Evolutionary conservation across 495 filamentous ascomycete species (phyloP), one percentile per base, ranked within the genome.

Genomic region (Pseudomonodictys pantanalensis): DNA sequence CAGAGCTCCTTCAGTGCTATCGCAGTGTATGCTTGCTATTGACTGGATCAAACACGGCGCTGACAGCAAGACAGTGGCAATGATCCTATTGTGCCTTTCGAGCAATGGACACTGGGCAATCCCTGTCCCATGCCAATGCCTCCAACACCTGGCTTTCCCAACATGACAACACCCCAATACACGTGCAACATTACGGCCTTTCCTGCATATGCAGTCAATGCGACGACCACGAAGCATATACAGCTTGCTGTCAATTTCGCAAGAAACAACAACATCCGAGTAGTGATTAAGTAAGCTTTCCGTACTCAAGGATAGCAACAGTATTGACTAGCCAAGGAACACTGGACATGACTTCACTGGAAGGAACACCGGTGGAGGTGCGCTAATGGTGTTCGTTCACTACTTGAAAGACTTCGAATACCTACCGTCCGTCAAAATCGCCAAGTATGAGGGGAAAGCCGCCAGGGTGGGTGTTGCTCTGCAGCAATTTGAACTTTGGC

Each of bases 271-370:
- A 62, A 66, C 30, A 62, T 66, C 11, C 63, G 63, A 8, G 32
- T 66, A 6, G 43, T 26, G 18, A 62, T 66, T 35, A 66, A 62
- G 63, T 64, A 49, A 7, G 49, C n/a, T n/a, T 46, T 9, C 24
- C 8, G 38, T 26, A 22, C 23, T 35, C 3, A 23, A 8, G 28
- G 12, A 24, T 23, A 17, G 1, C 26, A 26, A 39, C 15, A 17
- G 7, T 7, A n/a, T 29, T 15, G 23, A 24, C 28, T 35, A 20
- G 35, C n/a, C 30, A 41, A 64, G 61, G 76, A 80, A 79, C 50
- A 79, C 75, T 11, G 78, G 78, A 10, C 77, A 83, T 58, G 81
- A 83, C 65, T 78, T 80, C 51, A 72, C 67, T 23, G 81, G 78
- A 24, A 74, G 81, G 59, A 78, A 77, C 5, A 75, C 76, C 2